Evolutionary conservation across 1,284 basidiomycete genomes (phyloP), one percentile per base, ranked within the genome.

Genomic region (Melampsora americana): DNA sequence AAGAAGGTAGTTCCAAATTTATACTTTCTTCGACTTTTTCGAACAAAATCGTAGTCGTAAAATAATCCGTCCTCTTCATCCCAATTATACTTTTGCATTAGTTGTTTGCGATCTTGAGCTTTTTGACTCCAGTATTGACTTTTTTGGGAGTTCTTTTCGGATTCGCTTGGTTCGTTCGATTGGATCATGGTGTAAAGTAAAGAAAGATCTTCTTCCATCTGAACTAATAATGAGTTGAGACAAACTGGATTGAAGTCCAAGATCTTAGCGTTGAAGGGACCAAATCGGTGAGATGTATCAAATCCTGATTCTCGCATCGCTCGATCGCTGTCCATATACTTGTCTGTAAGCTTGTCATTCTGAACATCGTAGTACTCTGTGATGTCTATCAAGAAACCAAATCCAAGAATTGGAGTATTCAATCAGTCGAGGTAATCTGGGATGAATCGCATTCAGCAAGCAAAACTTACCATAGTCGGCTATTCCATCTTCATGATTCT

Each of bases 191-290:
- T 44, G 30, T 71, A 64, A 18, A 71, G 62, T 26, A 66, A 61
- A 5, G 59, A 44, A 16, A 73, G 61, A 35, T 73, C 71, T 46
- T 26, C 50, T 64, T 73, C 71, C 71, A 73, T 73, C 64, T 64
- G 64, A 28, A 46, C n/a, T n/a, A n/a, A n/a, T n/a, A n/a, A n/a
- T n/a, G n/a, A n/a, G n/a, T n/a, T n/a, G n/a, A n/a, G n/a, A 59
- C 71, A 73, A 18, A 73, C 71, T 5, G 71, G 71, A 28, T 73
- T 73, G 48, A 73, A 73, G 39, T 73, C 71, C 7, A 73, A 42
- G 50, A 73, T 59, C 50, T 66, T 65, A 30, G 71, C 18, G 30
- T 73, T 73, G 71, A 73, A 73, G 44, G 71, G 71, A 18, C 71
- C 71, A 50, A 66, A 73, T 11, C 71, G 61, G 11, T 16, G 20